Percentiles rank a stretch among this genome's conserved stretches.
Conservation (phyloP, 2,329 filamentous ascomycete genomes). For the Pseudogymnoascus sp. region DNA sequence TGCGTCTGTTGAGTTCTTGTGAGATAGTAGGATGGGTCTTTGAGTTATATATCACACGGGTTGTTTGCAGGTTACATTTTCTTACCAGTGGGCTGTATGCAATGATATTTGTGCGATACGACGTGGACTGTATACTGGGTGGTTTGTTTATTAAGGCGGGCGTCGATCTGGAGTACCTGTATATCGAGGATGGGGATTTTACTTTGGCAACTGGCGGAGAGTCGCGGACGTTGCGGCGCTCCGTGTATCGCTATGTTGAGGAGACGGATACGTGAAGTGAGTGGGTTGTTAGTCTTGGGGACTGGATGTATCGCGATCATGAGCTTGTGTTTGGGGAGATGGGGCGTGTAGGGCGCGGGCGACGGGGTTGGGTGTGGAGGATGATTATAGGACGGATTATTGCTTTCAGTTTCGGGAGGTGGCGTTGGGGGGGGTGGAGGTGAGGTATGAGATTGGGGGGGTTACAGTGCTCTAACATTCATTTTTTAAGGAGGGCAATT, state of each 20-base stretch:
- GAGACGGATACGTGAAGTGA: slow-evolving; percentile 51
- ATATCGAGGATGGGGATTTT: slow-evolving; percentile 60
- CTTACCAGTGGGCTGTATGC: background rate
- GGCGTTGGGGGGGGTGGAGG: slow-evolving; percentile 47
- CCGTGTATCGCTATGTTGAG: slow-evolving; percentile 64
- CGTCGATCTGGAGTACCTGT: slow-evolving; percentile 50
- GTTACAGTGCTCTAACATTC: slow-evolving; percentile 23
- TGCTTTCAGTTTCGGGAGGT: slow-evolving; percentile 55
- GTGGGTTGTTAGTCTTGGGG: slow-evolving; percentile 63
- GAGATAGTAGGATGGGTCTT: background rate
- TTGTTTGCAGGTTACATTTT: background rate
- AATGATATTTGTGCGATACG: background rate
- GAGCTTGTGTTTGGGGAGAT: slow-evolving; percentile 54
- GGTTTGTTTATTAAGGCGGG: slow-evolving; percentile 21
- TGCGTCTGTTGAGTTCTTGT: background rate
- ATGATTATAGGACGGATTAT: slow-evolving; percentile 63
- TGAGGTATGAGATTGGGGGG: slow-evolving; percentile 49
- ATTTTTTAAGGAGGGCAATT: background rate
- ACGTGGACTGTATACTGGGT: background rate
- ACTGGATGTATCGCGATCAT: slow-evolving; percentile 63
- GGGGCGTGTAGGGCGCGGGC: too few relatives aligned
- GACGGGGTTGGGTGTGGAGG: slow-evolving; percentile 59
- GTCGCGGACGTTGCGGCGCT: slow-evolving; percentile 31
- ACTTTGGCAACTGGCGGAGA: slow-evolving; percentile 33
- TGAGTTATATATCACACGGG: slow-evolving; percentile 5